phyloP scores from a whole-genome alignment of 2,329 filamentous ascomycete genomes.

The Sporothrix humicola region DNA sequence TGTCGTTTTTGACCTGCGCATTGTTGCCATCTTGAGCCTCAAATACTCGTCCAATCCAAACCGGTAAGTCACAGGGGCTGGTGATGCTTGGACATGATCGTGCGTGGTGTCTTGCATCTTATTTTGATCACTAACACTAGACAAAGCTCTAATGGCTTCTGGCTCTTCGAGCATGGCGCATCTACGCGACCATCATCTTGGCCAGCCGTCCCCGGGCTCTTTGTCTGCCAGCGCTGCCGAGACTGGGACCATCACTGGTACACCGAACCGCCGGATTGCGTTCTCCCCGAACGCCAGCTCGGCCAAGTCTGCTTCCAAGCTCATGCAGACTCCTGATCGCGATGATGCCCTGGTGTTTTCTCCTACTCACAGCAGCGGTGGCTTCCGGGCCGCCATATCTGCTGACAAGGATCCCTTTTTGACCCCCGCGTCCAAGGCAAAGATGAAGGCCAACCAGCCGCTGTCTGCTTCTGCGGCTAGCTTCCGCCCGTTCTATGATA shows the following conservation, averaged over 20 bases:
- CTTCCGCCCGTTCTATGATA: conserved; percentile 60
- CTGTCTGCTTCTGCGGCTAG: conserved; percentile 68
- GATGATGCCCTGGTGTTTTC: conserved; percentile 42
- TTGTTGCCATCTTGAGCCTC: conserved; percentile 12
- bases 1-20: conserved; percentile 26
- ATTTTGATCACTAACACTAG: not conserved
- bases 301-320: conserved; percentile 50
- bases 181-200: conserved; percentile 48
- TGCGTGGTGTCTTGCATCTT: too few species aligned
- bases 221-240: conserved; percentile 43
- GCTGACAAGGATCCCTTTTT: conserved; percentile 62
- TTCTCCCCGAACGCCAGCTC: conserved; percentile 67
- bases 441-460: conserved; percentile 50
- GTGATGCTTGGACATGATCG: not conserved
- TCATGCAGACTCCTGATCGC: conserved; percentile 45
- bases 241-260: conserved; percentile 48
- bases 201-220: conserved; percentile 58
- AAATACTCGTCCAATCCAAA: not conserved
- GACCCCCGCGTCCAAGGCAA: conserved; percentile 44
- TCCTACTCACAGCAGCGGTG: conserved; percentile 41
- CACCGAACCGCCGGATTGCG: conserved; percentile 66
- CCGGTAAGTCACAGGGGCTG: conserved; percentile 3
- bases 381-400: conserved; percentile 41
- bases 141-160: conserved; percentile 4
- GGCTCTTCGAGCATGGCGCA: conserved; percentile 47